A percentile compares a stretch with the other conserved stretches of the same genome.
Evolutionary conservation across 2,329 filamentous ascomycete genomes (phyloP).

Genomic region (Botrytis hyacinthi): DNA sequence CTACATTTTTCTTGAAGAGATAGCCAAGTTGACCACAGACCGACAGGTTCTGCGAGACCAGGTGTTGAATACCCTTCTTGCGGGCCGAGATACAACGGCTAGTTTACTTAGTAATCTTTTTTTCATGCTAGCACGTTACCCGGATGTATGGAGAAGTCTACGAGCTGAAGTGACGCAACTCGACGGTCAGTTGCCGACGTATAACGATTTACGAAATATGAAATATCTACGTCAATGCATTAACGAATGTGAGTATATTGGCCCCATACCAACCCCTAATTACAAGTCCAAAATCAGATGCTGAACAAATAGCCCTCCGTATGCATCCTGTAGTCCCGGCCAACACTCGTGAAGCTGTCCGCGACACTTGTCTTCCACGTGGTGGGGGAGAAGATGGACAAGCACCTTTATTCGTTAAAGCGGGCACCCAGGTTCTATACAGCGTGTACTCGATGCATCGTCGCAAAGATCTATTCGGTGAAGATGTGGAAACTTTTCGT

Average conservation of each 20-base stretch:
- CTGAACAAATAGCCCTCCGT: conserved; percentile 31
- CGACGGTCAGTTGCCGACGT: conserved; percentile 43
- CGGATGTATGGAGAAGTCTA: conserved; percentile 37
- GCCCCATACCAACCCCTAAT: background rate
- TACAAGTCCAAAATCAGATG: background rate
- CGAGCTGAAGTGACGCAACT: conserved; percentile 33
- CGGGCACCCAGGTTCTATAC: conserved; percentile 27
- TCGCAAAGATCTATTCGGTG: conserved; percentile 41
- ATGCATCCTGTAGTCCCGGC: conserved; percentile 42
- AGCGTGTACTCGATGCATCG: conserved; percentile 41
- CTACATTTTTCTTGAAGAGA: conserved; percentile 48
- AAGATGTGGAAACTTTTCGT: conserved; percentile 41
- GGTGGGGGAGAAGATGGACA: conserved; percentile 37
- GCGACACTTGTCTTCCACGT: conserved; percentile 32
- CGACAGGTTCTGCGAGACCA: conserved; percentile 40
- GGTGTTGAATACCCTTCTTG: conserved; percentile 39
- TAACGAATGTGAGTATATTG: conserved; percentile 50
- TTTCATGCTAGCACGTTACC: conserved; percentile 31
- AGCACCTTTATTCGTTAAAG: conserved; percentile 32
- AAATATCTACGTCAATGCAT: conserved; percentile 55
- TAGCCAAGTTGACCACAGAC: conserved; percentile 47
- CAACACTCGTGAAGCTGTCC: conserved; percentile 30
- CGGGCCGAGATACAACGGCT: conserved; percentile 45
- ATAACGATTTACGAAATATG: conserved; percentile 49
- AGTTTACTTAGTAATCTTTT: conserved; percentile 40